Evolutionary conservation across 73 alveolate species (phyloP).

Genomic region (Paramecium octaurelia): DNA sequence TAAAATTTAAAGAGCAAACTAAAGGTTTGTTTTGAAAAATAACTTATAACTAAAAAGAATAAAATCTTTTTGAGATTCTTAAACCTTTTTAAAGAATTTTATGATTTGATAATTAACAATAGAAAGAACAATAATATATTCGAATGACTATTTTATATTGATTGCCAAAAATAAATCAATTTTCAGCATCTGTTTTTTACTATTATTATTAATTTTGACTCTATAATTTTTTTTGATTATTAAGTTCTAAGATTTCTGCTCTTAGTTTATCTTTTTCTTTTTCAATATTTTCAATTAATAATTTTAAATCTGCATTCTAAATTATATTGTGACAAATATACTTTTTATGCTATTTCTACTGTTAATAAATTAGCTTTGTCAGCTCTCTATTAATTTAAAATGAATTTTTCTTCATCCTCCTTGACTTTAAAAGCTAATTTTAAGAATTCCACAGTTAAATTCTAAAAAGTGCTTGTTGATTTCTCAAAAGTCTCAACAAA

Average conservation of each 20-base stretch:
- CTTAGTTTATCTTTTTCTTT: slow-evolving; percentile 36
- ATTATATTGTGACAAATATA: not conserved
- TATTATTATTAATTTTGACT: not conserved
- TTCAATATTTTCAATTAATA: not conserved
- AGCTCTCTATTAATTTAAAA: not conserved
- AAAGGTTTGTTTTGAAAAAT: no score
- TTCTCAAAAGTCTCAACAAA: not conserved
- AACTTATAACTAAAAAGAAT: no score
- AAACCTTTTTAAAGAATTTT: not conserved
- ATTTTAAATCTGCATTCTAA: not conserved
- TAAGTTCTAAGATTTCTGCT: not conserved
- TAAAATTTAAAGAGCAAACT: no score
- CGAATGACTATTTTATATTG: not conserved
- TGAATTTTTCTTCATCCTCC: not conserved
- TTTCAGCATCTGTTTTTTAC: not conserved
- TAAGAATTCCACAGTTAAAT: not conserved
- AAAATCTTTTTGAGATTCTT: no score
- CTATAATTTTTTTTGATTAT: not conserved
- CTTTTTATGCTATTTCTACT: slow-evolving; percentile 5
- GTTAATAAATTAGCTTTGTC: not conserved
- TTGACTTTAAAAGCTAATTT: not conserved
- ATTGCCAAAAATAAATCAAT: not conserved
- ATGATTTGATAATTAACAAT: not conserved
- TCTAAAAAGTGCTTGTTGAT: not conserved
- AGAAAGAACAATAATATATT: not conserved